phyloP scores from a whole-genome alignment of 495 filamentous ascomycete genomes.

The Penicillium bovifimosum region DNA sequence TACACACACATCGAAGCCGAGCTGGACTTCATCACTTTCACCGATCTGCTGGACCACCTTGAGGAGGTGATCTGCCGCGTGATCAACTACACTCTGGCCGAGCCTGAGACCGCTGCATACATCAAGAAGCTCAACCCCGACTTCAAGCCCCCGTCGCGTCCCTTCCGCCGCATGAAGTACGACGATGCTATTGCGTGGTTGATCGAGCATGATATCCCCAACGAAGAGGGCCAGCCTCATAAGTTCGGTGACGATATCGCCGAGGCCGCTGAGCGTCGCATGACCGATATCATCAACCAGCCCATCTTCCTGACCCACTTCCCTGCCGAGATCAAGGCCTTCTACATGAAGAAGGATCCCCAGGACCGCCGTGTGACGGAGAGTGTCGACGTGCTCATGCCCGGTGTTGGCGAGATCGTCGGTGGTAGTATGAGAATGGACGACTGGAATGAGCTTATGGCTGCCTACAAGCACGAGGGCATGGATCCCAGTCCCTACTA shows the following conservation, averaged over 20 bases:
- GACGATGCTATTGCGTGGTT: slow-evolving; percentile 92
- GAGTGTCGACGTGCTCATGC: slow-evolving; percentile 94
- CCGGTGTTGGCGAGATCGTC: slow-evolving; percentile 94
- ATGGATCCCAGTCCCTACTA: slow-evolving; percentile 87
- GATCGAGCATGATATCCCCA: slow-evolving; percentile 76
- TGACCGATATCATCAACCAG: slow-evolving; percentile 93
- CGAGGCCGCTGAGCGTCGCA: slow-evolving; percentile 91
- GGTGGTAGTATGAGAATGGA: slow-evolving; percentile 97
- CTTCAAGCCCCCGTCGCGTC: slow-evolving; percentile 77
- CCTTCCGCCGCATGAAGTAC: slow-evolving; percentile 95
- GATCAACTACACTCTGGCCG: slow-evolving; percentile 65
- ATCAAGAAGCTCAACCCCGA: slow-evolving; percentile 81
- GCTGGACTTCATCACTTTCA: slow-evolving; percentile 91
- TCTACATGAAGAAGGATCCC: slow-evolving; percentile 96
- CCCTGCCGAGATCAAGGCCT: slow-evolving; percentile 95
- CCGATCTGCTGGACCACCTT: slow-evolving; percentile 84
- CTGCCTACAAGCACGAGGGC: slow-evolving; percentile 78
- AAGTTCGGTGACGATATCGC: slow-evolving; percentile 96
- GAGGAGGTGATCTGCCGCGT: slow-evolving; percentile 87
- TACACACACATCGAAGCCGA: slow-evolving; percentile 98
- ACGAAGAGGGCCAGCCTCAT: slow-evolving; percentile 88
- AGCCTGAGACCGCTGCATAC: slow-evolving; percentile 61
- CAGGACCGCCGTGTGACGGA: slow-evolving; percentile 85
- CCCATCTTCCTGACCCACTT: slow-evolving; percentile 98
- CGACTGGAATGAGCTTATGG: slow-evolving; percentile 85